Conservation (phyloP, 202 grass and related monocot genomes). For the Zoysia matrella region DNA sequence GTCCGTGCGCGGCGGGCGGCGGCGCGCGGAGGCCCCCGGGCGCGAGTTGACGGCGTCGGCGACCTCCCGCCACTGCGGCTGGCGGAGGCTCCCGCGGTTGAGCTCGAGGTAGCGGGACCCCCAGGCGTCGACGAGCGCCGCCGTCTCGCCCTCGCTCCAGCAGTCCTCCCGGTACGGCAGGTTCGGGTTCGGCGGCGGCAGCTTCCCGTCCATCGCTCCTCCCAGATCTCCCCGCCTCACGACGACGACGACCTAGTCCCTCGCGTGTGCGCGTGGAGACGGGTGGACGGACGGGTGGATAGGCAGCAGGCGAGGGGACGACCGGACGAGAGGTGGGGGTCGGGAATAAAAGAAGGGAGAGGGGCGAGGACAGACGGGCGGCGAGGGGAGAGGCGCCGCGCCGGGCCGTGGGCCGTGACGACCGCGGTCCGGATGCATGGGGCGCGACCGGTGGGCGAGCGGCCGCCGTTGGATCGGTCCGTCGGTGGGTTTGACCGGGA, state of each 20-base stretch:
- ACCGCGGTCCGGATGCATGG: conserved; percentile 46
- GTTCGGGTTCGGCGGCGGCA: conserved; percentile 1
- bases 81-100: conserved; percentile 22
- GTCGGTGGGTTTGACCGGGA: conserved; percentile 55
- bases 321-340: conserved; percentile 22
- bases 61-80: conserved; percentile 99
- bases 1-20: too few relatives aligned
- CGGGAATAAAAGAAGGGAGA: conserved; percentile 53
- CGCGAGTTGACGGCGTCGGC: conserved; percentile 90
- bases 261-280: neutral
- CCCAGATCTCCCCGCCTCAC: conserved; percentile 40
- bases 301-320: neutral
- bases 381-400: conserved; percentile 50
- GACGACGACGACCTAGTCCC: conserved; percentile 22
- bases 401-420: conserved; percentile 58
- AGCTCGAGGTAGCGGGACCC: conserved; percentile 87
- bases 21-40: conserved; percentile 59
- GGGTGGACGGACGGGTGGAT: neutral
- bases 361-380: conserved; percentile 7
- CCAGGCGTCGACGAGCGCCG: conserved; percentile 87
- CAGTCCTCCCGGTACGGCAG: conserved; percentile 97
- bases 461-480: conserved; percentile 59
- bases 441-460: conserved; percentile 23
- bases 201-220: conserved; percentile 41
- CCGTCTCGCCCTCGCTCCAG: conserved; percentile 99